Evolutionary conservation across 2,329 filamentous ascomycete species (phyloP).

Genomic region (Xylariaceae sp.): DNA sequence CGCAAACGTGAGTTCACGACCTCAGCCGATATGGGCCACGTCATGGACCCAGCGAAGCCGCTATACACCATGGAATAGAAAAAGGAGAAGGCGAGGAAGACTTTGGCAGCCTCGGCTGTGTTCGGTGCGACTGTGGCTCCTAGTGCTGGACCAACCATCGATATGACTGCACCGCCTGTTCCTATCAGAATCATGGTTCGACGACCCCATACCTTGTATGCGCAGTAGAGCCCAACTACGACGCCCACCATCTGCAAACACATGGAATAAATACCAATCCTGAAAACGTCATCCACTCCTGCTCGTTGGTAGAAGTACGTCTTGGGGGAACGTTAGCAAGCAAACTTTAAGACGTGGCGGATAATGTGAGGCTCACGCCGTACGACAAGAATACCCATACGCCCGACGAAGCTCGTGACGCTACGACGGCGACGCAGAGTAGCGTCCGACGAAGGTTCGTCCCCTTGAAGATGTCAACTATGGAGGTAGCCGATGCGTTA

Average conservation of each 20-base stretch:
- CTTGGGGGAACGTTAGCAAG: constrained; percentile 17
- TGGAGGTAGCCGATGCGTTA: constrained; percentile 11
- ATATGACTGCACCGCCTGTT: constrained; percentile 17
- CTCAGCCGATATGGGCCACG: constrained; percentile 40
- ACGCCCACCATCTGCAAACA: constrained; percentile 22
- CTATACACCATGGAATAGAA: constrained; percentile 26
- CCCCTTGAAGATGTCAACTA: constrained; percentile 31
- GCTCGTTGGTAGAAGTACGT: constrained; percentile 34
- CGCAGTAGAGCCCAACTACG: constrained; percentile 21
- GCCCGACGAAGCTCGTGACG: constrained; percentile 33
- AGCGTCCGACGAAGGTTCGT: constrained; percentile 29
- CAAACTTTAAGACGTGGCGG: constrained; percentile 3
- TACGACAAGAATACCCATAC: constrained; percentile 35
- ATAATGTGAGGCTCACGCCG: constrained; percentile 21
- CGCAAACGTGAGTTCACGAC: constrained; percentile 39
- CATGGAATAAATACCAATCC: constrained; percentile 21
- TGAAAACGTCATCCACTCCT: constrained; percentile 28
- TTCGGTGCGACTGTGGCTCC: constrained; percentile 25
- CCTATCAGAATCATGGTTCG: constrained; percentile 31
- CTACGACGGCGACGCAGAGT: constrained; percentile 24
- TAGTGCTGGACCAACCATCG: constrained; percentile 28
- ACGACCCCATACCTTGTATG: constrained; percentile 25
- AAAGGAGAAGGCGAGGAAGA: constrained; percentile 27
- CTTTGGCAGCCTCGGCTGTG: constrained; percentile 18
- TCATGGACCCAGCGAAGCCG: constrained; percentile 34